phyloP scores from a whole-genome alignment of 2,329 filamentous ascomycete species.

The Diaporthe sp. region DNA sequence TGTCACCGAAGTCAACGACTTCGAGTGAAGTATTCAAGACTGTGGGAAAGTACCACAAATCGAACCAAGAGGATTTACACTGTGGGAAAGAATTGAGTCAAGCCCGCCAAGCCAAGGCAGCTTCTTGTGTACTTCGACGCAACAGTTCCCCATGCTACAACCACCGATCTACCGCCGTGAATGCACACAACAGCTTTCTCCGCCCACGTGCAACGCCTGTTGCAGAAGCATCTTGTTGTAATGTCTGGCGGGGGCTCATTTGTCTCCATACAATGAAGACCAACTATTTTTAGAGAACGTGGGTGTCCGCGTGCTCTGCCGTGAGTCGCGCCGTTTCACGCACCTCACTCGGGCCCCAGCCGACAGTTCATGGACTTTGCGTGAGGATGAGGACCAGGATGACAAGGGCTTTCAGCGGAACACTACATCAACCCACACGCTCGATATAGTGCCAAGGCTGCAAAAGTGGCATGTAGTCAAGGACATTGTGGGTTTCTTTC shows the following conservation, averaged over 20 bases:
- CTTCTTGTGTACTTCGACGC: too few relatives aligned
- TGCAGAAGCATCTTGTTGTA: accelerated
- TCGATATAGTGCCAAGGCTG: background rate
- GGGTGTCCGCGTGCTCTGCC: background rate
- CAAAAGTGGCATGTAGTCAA: background rate
- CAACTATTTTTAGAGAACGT: too few relatives aligned
- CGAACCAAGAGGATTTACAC: too few relatives aligned
- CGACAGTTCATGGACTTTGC: background rate
- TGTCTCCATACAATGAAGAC: background rate
- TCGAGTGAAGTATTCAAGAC: background rate
- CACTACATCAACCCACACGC: too few relatives aligned
- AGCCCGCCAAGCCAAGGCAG: too few relatives aligned
- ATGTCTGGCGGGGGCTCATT: background rate
- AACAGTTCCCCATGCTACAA: too few relatives aligned
- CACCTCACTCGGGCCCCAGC: background rate
- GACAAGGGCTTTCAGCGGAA: background rate
- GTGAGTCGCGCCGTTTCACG: background rate
- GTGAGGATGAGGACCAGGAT: too few relatives aligned
- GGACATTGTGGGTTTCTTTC: background rate
- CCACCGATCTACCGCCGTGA: too few relatives aligned
- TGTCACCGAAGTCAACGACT: background rate
- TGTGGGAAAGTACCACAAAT: too few relatives aligned
- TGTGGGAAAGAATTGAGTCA: too few relatives aligned
- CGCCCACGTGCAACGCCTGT: background rate
- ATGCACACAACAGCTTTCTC: background rate